Evolutionary conservation across 2,329 filamentous ascomycete species (phyloP), one percentile per base, ranked within the genome.

Genomic region (Paraphoma sp.): DNA sequence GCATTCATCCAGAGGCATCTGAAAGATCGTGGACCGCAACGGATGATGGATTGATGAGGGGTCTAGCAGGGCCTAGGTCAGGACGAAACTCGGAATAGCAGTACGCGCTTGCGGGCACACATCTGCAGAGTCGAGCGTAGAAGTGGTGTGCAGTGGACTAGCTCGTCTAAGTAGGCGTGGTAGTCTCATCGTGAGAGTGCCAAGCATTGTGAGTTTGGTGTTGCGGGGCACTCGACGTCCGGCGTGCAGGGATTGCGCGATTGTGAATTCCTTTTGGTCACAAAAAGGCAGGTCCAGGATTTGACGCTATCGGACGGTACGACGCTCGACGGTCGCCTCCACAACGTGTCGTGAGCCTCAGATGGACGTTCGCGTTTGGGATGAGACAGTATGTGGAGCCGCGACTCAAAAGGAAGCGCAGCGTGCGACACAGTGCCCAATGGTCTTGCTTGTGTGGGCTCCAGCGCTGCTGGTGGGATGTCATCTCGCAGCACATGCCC

Each of bases 281-380:
- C 48, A 52, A 67, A 69, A 60, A 64, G 70, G 63, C 71, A 68
- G 69, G 71, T 69, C 69, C 69, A 69, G 56, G 17, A 31, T 31
- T 54, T 40, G 42, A 54, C 53, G 40, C 40, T 42, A 42, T 42
- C 40, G 52, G 16, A 6, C 18, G 18, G 17, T 36, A 43, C 5
- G 36, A 43, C 38, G 28, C 12, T 36, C 12, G 18, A n/a, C 29
- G 43, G 44, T 33, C 36, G 31, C 46, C 36, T 41, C 23, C 7
- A 18, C 43, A 52, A 40, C 43, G 50, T 30, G 50, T 5, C 36
- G 41, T 38, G 18, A 53, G 50, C 43, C 43, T 47, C 44, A 18
- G 18, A 5, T 45, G 18, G 28, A 36, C 11, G 30, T 30, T 30
- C 42, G 16, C 45, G 29, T 48, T 31, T 45, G 43, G 46, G 47